Conservation (phyloP, 78 protist species). For the Dictyostelium capitatum region DNA sequence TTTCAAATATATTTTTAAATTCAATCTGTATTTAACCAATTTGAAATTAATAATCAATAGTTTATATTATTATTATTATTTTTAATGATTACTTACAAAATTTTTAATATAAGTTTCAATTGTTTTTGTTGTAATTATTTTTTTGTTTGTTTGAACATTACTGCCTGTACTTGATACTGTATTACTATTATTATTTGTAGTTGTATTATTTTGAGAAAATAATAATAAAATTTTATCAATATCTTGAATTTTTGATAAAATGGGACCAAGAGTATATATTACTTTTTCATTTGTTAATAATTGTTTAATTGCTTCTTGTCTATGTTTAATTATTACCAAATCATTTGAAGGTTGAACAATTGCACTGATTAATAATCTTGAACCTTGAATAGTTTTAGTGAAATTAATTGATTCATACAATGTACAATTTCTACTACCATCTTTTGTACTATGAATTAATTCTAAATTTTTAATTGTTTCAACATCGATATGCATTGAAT, state of each 20-base stretch:
- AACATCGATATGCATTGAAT: slow-evolving; percentile 68
- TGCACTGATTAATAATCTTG: slow-evolving; percentile 43
- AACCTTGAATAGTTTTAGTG: slow-evolving; percentile 59
- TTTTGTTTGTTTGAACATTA: not conserved
- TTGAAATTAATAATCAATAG: not conserved
- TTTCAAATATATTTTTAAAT: slow-evolving; percentile 39
- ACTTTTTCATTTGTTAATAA: slow-evolving; percentile 32
- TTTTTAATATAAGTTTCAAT: slow-evolving; percentile 12
- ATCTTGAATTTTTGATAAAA: slow-evolving; percentile 40
- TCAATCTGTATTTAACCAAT: not conserved
- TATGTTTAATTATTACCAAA: slow-evolving; percentile 19
- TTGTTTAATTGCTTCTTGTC: slow-evolving; percentile 60
- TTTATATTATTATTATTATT: not conserved
- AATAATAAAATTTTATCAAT: slow-evolving; percentile 29
- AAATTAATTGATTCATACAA: slow-evolving; percentile 35
- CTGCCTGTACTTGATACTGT: too few relatives aligned
- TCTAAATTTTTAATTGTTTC: slow-evolving; percentile 67
- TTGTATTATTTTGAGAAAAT: slow-evolving; percentile 2
- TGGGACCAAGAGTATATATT: slow-evolving; percentile 16
- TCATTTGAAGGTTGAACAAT: slow-evolving; percentile 69
- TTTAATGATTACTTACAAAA: not conserved
- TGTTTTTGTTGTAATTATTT: not conserved
- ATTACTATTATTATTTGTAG: not conserved
- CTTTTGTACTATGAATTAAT: slow-evolving; percentile 27
- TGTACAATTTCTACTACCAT: slow-evolving; percentile 68